These are phyloP conservation scores for Novymonas esmeraldas DNA, from an alignment of 208 protist species.

Conservation along the genomic window DNA sequence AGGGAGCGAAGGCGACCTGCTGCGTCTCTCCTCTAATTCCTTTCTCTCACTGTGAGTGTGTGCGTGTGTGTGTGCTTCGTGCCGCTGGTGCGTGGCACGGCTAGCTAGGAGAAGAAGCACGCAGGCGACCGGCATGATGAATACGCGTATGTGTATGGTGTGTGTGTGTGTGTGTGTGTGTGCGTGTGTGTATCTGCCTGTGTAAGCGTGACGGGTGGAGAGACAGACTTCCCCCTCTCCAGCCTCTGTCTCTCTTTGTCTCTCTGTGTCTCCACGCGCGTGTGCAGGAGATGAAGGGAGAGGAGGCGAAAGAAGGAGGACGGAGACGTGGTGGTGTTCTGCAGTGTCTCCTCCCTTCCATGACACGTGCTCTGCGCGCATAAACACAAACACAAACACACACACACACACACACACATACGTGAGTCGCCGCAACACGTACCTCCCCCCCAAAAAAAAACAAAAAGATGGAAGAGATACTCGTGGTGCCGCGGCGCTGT, in stretches of 20 bases:
- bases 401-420: neutral
- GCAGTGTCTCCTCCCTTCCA: neutral
- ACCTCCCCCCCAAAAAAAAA: too few relatives aligned
- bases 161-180: neutral
- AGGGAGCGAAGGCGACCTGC: too few relatives aligned
- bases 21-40: slow-evolving; percentile 4
- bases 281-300: too few relatives aligned
- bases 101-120: too few relatives aligned
- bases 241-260: neutral
- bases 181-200: neutral
- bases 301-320: too few relatives aligned
- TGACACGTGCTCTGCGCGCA: neutral
- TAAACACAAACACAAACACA: neutral
- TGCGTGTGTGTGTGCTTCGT: neutral
- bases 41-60: neutral
- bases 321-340: neutral
- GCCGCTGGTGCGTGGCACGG: too few relatives aligned
- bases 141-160: too few relatives aligned
- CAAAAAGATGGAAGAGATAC: too few relatives aligned
- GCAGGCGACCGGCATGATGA: too few relatives aligned
- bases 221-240: neutral
- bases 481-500: neutral
- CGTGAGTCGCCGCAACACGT: too few relatives aligned
- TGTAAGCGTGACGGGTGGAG: neutral
- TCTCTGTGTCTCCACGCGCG: neutral